Conservation (phyloP, 768 basidiomycete genomes). For the Auriscalpium microsporum region DNA sequence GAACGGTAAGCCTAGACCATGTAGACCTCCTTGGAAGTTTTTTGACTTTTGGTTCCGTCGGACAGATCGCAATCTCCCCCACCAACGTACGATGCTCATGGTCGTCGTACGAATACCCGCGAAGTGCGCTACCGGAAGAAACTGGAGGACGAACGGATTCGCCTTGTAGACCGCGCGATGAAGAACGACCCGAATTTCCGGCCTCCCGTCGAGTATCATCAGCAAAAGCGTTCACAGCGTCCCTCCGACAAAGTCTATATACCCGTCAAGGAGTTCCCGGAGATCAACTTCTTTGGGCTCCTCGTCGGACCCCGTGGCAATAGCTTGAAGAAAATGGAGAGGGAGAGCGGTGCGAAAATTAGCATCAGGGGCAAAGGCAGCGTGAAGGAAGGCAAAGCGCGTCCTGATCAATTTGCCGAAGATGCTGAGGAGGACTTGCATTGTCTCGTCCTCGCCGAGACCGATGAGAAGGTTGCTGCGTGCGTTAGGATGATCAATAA, state of each 20-base stretch:
- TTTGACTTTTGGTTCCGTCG: too few relatives aligned
- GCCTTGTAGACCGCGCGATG: slow-evolving; percentile 91
- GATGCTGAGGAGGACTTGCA: slow-evolving; percentile 99
- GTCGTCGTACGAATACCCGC: slow-evolving; percentile 95
- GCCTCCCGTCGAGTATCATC: slow-evolving; percentile 93
- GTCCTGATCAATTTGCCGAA: slow-evolving; percentile 89
- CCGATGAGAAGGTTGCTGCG: slow-evolving; percentile 80
- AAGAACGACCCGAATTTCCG: slow-evolving; percentile 98
- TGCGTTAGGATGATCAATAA: slow-evolving; percentile 96
- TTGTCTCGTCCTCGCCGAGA: slow-evolving; percentile 90
- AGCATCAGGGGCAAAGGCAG: slow-evolving; percentile 97
- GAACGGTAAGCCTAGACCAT: slow-evolving; percentile 54
- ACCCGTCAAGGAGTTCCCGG: slow-evolving; percentile 98
- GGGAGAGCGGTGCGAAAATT: slow-evolving; percentile 96
- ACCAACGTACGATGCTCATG: slow-evolving; percentile 94
- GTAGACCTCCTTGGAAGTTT: too few relatives aligned
- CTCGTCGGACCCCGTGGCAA: slow-evolving; percentile 98
- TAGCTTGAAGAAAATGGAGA: slow-evolving; percentile 99
- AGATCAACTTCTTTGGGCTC: slow-evolving; percentile 99
- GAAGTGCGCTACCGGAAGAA: slow-evolving; percentile 98
- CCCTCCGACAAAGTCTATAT: slow-evolving; percentile 99
- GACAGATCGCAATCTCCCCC: slow-evolving; percentile 89
- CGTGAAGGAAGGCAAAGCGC: slow-evolving; percentile 96
- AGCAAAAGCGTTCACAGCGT: slow-evolving; percentile 86
- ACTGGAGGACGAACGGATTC: slow-evolving; percentile 84